Evolutionary conservation across 2,329 filamentous ascomycete genomes (phyloP).

Genomic region (Sporothrix pallida): DNA sequence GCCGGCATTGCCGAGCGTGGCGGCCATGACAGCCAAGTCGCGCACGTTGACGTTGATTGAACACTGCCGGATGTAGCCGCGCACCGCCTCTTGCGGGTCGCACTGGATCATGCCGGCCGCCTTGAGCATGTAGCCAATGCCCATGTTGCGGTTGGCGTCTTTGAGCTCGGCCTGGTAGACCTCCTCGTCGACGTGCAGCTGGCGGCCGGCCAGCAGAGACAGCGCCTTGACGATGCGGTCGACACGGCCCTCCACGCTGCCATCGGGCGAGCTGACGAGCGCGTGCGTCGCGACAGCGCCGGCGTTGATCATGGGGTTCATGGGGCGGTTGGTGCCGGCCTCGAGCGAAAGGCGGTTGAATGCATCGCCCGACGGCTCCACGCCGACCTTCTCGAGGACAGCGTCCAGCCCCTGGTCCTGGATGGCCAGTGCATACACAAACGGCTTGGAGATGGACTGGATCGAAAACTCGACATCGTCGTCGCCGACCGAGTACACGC

Average conservation of each 20-base stretch:
- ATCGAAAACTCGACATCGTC: conserved; percentile 26
- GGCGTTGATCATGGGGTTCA: conserved; percentile 29
- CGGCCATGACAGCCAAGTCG: conserved; percentile 26
- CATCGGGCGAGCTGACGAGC: neutral
- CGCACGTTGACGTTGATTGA: conserved; percentile 27
- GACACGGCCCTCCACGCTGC: neutral
- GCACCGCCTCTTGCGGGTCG: conserved; percentile 21
- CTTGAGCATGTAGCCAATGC: conserved; percentile 27
- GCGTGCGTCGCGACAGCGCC: conserved; percentile 19
- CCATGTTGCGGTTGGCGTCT: conserved; percentile 27
- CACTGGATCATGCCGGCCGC: conserved; percentile 19
- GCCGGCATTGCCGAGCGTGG: conserved; percentile 14
- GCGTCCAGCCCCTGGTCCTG: conserved; percentile 21
- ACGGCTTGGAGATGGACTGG: conserved; percentile 26
- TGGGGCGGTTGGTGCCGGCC: conserved; percentile 23
- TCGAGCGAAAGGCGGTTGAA: conserved; percentile 27
- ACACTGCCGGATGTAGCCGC: conserved; percentile 26
- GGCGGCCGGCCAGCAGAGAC: conserved; percentile 13
- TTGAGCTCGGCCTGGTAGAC: conserved; percentile 25
- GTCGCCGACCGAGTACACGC: conserved; percentile 21
- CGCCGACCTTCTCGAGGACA: conserved; percentile 21
- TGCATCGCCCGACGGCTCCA: conserved; percentile 26
- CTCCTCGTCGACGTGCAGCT: conserved; percentile 19
- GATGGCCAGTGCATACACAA: conserved; percentile 23
- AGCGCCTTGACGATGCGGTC: conserved; percentile 12